Evolutionary conservation across 2,329 filamentous ascomycete species (phyloP), one percentile per base, ranked within the genome.

Genomic region (Colletotrichum coccodes): DNA sequence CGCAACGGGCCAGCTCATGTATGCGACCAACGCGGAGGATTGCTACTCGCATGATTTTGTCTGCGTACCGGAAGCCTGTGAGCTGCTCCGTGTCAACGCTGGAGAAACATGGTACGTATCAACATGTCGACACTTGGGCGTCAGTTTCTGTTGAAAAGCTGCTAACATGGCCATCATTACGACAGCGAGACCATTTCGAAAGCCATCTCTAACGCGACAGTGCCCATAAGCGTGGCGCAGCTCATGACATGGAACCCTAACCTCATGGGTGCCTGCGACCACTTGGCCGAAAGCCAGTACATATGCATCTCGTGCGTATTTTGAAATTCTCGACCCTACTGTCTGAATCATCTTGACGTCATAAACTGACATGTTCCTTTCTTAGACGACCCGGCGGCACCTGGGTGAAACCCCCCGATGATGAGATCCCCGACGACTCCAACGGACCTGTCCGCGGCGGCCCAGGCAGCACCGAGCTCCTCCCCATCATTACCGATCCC

Each of bases 401-500:
- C 18, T 62, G 59, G 59, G 36, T 46, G 18, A 56, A 54, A 38
- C 68, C 63, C 3, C 58, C 68, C 4, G 30, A 46, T 21, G 50
- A 42, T 6, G 32, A 70, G 30, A 54, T 70, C 18, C 68, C 68
- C 4, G 60, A 67, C 4, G 18, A 70, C 52, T 40, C 26, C 38
- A 38, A 62, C 12, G 68, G 63, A n/a, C 63, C 68, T 18, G 52
- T 70, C 7, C 68, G 58, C 11, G 68, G 68, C 16, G 68, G 68
- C 12, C 68, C 68, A 3, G 68, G 63, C 3, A 70, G 52, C 58
- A 70, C 68, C 3, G 52, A 49, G 2, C 56, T 21, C 21, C 62
- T 63, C 14, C 68, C 68, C 28, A 63, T 68, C 36, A 46, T 68
- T 14, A 26, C 16, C 2, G 36, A 61, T 7, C 59, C 60, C 36